Evolutionary conservation across 139 green algal genomes (phyloP).

Genomic region (Chlamydomonas incerta): DNA sequence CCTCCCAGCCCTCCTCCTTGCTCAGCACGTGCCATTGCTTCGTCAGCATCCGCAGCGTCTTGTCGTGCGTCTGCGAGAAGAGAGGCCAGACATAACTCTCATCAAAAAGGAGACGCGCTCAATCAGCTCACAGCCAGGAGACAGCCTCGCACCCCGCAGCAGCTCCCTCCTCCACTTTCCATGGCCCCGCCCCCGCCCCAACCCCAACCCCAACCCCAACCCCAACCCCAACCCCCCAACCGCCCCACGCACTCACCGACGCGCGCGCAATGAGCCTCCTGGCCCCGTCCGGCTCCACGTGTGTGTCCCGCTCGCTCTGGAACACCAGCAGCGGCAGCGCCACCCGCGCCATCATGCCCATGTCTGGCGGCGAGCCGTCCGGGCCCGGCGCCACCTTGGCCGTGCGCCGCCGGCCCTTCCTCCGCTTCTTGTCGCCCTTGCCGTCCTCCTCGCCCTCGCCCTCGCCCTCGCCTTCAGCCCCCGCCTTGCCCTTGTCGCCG

Average conservation of each 20-base stretch:
- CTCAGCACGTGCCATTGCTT: slow-evolving; percentile 79
- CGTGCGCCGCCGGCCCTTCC: too few species aligned
- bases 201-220: too few species aligned
- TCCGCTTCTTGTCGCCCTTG: too few species aligned
- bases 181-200: too few species aligned
- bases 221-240: background rate
- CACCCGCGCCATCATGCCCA: slow-evolving; percentile 6
- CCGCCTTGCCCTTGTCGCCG: too few species aligned
- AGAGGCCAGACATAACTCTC: background rate
- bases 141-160: background rate
- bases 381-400: too few species aligned
- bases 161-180: background rate
- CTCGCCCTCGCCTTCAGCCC: too few species aligned
- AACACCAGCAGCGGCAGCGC: slow-evolving; percentile 68
- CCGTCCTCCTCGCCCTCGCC: too few species aligned
- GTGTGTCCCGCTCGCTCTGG: slow-evolving; percentile 72
- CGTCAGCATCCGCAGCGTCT: slow-evolving; percentile 69
- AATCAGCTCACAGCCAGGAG: too few species aligned
- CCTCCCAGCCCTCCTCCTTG: slow-evolving; percentile 71
- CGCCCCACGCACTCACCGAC: background rate
- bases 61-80: slow-evolving; percentile 63
- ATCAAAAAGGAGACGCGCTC: too few species aligned
- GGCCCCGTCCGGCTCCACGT: slow-evolving; percentile 14
- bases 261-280: slow-evolving; percentile 11
- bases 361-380: too few species aligned